Base-by-base conservation (phyloP, 371 early-diverging fungal species). In the Lichtheimia ramosa region DNA sequence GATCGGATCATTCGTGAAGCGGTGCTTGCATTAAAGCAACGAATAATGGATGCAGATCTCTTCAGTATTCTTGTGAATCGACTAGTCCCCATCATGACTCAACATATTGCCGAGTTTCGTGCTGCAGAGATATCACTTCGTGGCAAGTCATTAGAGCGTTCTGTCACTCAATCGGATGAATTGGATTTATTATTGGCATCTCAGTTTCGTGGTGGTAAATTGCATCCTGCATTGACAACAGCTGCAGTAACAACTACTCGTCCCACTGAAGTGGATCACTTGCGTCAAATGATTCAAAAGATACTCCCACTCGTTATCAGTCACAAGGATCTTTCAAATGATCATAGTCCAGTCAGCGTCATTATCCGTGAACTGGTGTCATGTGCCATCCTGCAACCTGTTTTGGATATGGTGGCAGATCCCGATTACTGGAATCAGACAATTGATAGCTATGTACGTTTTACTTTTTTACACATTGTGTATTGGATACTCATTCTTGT, bases 361-460 rank as follows among this genome's bases (percentile, higher is more conserved):
- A 66, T 95, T 14, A 59, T 94, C 7, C 76, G 93, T 16, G 96
- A 96, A 68, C 69, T 96, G 14, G 61, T 94, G 2, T 77, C 82
- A 0, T 83, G 88, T 27, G 81, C 86, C 0, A 74, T 95, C 8
- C 54, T 96, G 6, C 81, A 87, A 39, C 93, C 95, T 3, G 61
- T 89, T 3, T 61, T 94, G 56, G 79, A 88, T 18, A 79, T 83
- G 61, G 46, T 94, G 24, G 79, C 89, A 0, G 95, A 95, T 56
- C 91, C 95, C 1, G 94, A 94, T 70, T 93, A 84, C 51, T 88
- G 91, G 85, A 94, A 94, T 69, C 87, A 88, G 62, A 79, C 83
- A 5, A 78, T 95, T 24, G 89, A 89, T 54, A 61, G 66, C 10
- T 81, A 82, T 71, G 86, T 86, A 75, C 69, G 83, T 64, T n/a